These are phyloP conservation scores for Glaciozyma antarctica DNA, from an alignment of 768 basidiomycete genomes.

Conservation along the genomic window DNA sequence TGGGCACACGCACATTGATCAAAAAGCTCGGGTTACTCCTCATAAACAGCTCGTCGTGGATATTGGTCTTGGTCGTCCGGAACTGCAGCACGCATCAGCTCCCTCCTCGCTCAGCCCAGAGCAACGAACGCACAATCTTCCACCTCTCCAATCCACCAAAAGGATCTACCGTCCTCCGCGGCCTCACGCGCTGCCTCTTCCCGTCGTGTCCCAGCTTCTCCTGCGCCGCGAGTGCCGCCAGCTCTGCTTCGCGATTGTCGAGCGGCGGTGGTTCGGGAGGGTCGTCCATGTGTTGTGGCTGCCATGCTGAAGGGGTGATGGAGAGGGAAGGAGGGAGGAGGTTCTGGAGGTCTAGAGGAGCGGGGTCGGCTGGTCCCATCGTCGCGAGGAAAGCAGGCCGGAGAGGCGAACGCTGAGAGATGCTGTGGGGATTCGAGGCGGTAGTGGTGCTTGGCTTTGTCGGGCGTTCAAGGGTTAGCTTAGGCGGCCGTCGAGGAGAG, in stretches of 20 bases:
- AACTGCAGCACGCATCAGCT: constrained; percentile 4
- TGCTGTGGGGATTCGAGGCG: too few relatives aligned
- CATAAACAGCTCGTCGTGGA: constrained; percentile 38
- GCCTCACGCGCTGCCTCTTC: constrained; percentile 44
- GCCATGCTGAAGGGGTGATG: constrained; percentile 48
- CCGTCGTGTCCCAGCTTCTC: constrained; percentile 52
- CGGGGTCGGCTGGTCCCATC: too few relatives aligned
- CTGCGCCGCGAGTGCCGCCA: constrained; percentile 60
- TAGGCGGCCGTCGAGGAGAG: too few relatives aligned
- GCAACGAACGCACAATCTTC: constrained; percentile 55
- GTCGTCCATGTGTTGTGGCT: constrained; percentile 58
- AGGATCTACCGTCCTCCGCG: constrained; percentile 81
- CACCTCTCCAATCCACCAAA: constrained; percentile 79
- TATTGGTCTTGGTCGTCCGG: background rate
- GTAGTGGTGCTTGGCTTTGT: too few relatives aligned
- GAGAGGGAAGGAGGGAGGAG: background rate
- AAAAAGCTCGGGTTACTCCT: constrained; percentile 72
- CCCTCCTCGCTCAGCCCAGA: constrained; percentile 1
- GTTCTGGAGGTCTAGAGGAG: background rate
- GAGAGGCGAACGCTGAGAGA: too few relatives aligned
- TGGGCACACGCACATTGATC: constrained; percentile 56
- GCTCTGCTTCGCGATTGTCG: constrained; percentile 68
- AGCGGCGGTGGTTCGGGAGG: constrained; percentile 60
- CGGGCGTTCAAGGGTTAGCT: too few relatives aligned
- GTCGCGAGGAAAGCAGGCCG: too few relatives aligned